Evolutionary conservation across 805 yeast species (phyloP).

Genomic region (Wickerhamiella spandovensis): DNA sequence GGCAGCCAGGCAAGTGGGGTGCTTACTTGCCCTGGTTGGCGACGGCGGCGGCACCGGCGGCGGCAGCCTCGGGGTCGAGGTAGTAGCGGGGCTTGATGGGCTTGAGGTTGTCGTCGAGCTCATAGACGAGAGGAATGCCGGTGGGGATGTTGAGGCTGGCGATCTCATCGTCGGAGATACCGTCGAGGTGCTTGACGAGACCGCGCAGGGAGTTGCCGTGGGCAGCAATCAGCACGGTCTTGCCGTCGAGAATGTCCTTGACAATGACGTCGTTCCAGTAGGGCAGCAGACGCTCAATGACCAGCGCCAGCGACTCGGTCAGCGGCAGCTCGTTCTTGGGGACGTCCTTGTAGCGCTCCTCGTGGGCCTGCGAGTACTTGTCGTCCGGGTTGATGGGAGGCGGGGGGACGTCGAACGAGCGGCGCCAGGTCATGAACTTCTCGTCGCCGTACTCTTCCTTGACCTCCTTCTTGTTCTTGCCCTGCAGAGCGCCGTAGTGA

Average conservation of each 20-base stretch:
- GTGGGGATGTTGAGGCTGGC: slow-evolving; percentile 95
- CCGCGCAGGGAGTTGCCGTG: slow-evolving; percentile 99
- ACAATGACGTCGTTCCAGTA: slow-evolving; percentile 92
- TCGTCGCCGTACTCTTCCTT: slow-evolving; percentile 78
- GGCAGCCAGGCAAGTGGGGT: no score
- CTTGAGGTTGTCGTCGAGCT: slow-evolving; percentile 72
- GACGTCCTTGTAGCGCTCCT: slow-evolving; percentile 69
- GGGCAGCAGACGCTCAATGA: slow-evolving; percentile 91
- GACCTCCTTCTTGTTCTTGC: slow-evolving; percentile 93
- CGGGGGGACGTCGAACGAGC: slow-evolving; percentile 94
- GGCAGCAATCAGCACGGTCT: slow-evolving; percentile 88
- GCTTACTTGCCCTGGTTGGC: slow-evolving; percentile 76
- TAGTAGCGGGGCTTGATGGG: slow-evolving; percentile 91
- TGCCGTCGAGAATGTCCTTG: slow-evolving; percentile 67
- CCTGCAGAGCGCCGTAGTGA: slow-evolving; percentile 98
- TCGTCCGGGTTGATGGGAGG: slow-evolving; percentile 70
- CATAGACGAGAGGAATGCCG: slow-evolving; percentile 96
- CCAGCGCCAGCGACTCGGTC: slow-evolving; percentile 89
- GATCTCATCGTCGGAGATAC: slow-evolving; percentile 81
- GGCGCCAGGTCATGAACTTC: slow-evolving; percentile 93
- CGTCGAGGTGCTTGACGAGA: slow-evolving; percentile 88
- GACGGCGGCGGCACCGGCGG: slow-evolving; percentile 98
- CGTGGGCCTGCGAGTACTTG: slow-evolving; percentile 74
- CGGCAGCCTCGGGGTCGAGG: slow-evolving; percentile 99
- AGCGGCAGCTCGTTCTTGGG: slow-evolving; percentile 82